Evolutionary conservation across 441 rosid species (phyloP).

Genomic region (Melianthus villosus): DNA sequence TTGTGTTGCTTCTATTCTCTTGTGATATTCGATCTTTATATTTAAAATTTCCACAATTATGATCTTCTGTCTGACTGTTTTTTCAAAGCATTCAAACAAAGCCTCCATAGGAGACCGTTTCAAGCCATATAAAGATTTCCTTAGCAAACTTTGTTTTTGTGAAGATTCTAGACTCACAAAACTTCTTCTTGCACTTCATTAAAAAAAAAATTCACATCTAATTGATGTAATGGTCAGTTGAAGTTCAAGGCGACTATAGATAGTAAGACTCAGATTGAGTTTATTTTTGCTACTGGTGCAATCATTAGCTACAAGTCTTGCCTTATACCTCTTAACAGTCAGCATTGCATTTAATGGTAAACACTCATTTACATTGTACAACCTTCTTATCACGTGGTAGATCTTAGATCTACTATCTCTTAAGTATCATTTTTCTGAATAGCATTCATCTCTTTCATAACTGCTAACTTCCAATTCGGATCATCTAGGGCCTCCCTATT

Average conservation of each 20-base stretch:
- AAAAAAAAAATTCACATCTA: not conserved
- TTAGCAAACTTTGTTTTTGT: not conserved
- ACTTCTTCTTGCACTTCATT: not conserved
- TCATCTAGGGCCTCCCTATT: not conserved
- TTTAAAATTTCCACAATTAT: no score
- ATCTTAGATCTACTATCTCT: not conserved
- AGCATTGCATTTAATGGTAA: not conserved
- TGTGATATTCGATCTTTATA: no score
- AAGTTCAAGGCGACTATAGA: not conserved
- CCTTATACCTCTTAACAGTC: not conserved
- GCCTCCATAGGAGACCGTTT: no score
- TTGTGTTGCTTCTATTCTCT: no score
- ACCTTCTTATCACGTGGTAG: not conserved
- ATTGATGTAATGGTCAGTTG: not conserved
- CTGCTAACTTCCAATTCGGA: conserved; percentile 1
- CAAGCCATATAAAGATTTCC: not conserved
- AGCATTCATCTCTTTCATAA: not conserved
- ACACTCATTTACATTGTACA: not conserved
- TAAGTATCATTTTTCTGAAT: not conserved
- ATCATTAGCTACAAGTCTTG: not conserved
- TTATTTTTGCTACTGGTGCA: not conserved
- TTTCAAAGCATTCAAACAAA: no score
- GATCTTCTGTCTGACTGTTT: no score
- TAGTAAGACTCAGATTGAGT: not conserved
- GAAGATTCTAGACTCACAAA: not conserved